phyloP scores from a whole-genome alignment of 208 protist species.

The Trypanosoma rangeli region DNA sequence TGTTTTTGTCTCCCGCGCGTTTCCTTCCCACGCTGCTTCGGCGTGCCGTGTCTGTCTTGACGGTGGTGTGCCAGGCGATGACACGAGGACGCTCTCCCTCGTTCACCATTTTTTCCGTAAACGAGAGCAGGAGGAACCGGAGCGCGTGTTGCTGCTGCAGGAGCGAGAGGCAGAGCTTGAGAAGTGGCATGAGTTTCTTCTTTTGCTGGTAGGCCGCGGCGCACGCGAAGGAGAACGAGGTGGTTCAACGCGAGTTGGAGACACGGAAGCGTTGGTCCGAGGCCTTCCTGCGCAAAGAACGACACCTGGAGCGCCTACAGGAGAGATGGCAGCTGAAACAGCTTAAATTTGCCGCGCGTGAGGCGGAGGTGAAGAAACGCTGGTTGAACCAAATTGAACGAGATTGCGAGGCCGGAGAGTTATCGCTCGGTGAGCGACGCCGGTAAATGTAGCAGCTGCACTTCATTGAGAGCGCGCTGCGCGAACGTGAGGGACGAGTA shows the following conservation, averaged over 20 bases:
- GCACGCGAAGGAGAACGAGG: neutral
- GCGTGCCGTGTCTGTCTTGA: too few relatives aligned
- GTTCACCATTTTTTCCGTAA: constrained; percentile 5
- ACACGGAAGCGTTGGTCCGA: constrained; percentile 10
- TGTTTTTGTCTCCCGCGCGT: too few relatives aligned
- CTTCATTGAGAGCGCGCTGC: constrained; percentile 9
- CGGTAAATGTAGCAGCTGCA: constrained; percentile 17
- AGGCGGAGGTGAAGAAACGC: constrained; percentile 3
- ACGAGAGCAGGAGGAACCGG: neutral
- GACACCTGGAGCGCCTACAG: neutral
- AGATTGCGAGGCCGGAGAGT: constrained; percentile 4
- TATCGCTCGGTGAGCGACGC: constrained; percentile 13
- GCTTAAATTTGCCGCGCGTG: neutral
- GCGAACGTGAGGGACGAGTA: constrained; percentile 5
- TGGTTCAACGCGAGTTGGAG: constrained; percentile 13
- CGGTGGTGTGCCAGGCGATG: neutral
- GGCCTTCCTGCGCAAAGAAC: constrained; percentile 11
- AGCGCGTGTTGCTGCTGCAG: neutral
- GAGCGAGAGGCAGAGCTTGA: neutral
- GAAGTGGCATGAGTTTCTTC: constrained; percentile 1
- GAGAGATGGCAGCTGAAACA: constrained; percentile 5
- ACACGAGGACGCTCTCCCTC: neutral
- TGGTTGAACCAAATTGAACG: neutral
- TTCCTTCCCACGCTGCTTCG: too few relatives aligned
- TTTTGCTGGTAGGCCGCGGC: neutral